These are phyloP conservation scores for Pyronema omphalodes DNA, from an alignment of 495 filamentous ascomycete species.

Conservation along the genomic window DNA sequence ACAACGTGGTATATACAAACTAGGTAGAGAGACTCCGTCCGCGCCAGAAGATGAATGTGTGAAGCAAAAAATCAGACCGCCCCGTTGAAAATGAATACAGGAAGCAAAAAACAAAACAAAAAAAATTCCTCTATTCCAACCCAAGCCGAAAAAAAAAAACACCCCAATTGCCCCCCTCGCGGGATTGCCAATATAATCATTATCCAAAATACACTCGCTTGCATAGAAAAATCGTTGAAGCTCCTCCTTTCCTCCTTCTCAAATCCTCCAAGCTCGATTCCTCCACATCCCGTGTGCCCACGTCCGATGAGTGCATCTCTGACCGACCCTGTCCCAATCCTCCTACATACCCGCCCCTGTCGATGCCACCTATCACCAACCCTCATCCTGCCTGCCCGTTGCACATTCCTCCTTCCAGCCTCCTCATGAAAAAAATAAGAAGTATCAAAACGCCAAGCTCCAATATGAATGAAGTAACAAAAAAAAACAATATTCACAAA, in stretches of 20 bases:
- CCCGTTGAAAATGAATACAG: background rate
- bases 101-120: background rate
- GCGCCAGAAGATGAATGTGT: no score
- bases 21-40: no score
- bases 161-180: slow-evolving; percentile 8
- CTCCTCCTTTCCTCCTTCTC: slow-evolving; percentile 1
- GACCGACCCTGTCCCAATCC: no score
- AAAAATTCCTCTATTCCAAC: slow-evolving; percentile 3
- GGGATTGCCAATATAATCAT: slow-evolving; percentile 3
- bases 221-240: slow-evolving; percentile 8
- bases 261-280: background rate
- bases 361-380: slow-evolving; percentile 12
- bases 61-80: no score
- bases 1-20: no score
- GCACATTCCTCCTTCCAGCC: background rate
- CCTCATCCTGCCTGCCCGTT: background rate
- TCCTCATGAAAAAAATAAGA: background rate
- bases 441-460: slow-evolving; percentile 1
- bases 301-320: no score
- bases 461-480: background rate
- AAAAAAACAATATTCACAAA: slow-evolving; percentile 3
- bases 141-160: slow-evolving; percentile 5
- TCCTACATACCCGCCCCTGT: background rate
- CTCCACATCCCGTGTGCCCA: no score
- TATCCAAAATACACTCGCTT: background rate